Conservation (phyloP, 2,329 filamentous ascomycete genomes). For the Epichloe sylvatica region DNA sequence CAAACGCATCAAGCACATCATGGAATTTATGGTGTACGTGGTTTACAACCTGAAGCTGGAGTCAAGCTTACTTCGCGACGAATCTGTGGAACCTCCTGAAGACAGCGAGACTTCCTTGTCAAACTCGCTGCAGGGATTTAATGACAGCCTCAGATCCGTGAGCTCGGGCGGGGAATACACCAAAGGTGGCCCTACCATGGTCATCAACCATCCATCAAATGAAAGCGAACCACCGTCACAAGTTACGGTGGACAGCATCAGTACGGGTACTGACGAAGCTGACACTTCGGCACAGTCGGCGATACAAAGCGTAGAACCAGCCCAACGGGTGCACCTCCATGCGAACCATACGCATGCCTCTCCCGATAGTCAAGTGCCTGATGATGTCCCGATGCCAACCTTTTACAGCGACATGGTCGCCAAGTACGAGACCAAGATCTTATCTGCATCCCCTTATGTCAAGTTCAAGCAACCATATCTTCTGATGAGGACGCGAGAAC, state of each 20-base stretch:
- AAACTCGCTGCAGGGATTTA: constrained; percentile 26
- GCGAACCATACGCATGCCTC: constrained; percentile 30
- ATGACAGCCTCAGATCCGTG: constrained; percentile 24
- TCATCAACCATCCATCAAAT: constrained; percentile 22
- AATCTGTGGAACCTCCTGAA: constrained; percentile 70
- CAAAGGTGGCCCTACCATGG: constrained; percentile 17
- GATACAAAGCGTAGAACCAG: constrained; percentile 12
- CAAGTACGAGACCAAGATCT: constrained; percentile 80
- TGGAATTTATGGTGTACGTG: constrained; percentile 98
- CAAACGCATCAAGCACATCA: constrained; percentile 75
- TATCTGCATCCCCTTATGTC: constrained; percentile 92
- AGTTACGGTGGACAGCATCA: constrained; percentile 16
- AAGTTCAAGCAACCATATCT: constrained; percentile 90
- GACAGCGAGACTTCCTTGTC: constrained; percentile 32
- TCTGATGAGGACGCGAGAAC: constrained; percentile 79
- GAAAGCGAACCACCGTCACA: constrained; percentile 25
- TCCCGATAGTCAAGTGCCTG: constrained; percentile 48
- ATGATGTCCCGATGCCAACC: constrained; percentile 72
- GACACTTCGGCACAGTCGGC: constrained; percentile 14
- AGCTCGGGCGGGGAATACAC: constrained; percentile 19
- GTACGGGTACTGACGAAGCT: constrained; percentile 16
- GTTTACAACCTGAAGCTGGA: constrained; percentile 96
- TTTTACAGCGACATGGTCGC: constrained; percentile 93
- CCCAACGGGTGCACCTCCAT: constrained; percentile 24
- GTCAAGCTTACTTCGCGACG: constrained; percentile 84